Evolutionary conservation across 2,329 filamentous ascomycete genomes (phyloP), one percentile per base, ranked within the genome.

Genomic region (Myriosclerotinia curreyana): DNA sequence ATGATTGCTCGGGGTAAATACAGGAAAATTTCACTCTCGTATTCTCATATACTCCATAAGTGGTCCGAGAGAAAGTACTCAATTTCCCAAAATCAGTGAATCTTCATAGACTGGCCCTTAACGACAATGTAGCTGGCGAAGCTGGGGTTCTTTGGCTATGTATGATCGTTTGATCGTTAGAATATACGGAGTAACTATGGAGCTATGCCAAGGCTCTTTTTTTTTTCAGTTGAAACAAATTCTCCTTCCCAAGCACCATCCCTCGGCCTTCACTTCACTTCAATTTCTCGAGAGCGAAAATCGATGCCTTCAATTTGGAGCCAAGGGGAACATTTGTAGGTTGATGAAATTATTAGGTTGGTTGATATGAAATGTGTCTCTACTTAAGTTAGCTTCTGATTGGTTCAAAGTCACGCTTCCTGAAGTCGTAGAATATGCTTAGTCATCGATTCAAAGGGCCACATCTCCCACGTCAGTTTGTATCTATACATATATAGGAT

Each of bases 31-130:
- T 34, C 12, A 20, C 5, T 20, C 40, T 58, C 28, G 7, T 34
- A 36, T 48, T 8, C 36, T 48, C 7, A 20, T 36, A 25, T 34
- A 2, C 7, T 48, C n/a, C 7, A n/a, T 48, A 36, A 36, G 12
- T 25, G 14, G n/a, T 59, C 55, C 31, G 42, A 48, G 42, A 34
- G n/a, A 59, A 22, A 22, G 2, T 4, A 48, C 38, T 1, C 28
- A 48, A 59, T 25, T 12, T 36, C 55, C 55, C 55, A 36, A 48
- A n/a, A 42, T 20, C 42, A 59, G n/a, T 59, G 31, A 49, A n/a
- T 36, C 42, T 36, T 48, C 14, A 20, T 5, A 36, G 42, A 38
- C 31, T 36, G 20, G 2, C 22, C 42, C 14, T 34, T 38, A 34
- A 8, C n/a, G 31, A 48, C 31, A n/a, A 25, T 48, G n/a, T 20